phyloP scores from a whole-genome alignment of 495 filamentous ascomycete genomes.

The Annulohypoxylon bovei region DNA sequence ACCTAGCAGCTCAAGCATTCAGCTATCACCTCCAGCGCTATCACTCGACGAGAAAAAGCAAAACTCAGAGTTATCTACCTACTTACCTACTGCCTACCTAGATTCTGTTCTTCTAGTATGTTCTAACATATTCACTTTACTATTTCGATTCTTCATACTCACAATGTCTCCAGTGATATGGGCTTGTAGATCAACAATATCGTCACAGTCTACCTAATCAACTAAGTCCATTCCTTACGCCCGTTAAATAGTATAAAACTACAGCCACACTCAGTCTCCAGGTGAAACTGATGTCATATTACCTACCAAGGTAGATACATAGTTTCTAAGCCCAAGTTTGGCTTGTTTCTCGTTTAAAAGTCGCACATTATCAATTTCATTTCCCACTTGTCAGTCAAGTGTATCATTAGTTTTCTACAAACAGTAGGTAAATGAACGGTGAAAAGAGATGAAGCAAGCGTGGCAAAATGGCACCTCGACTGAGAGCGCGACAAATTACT shows the following conservation, averaged over 20 bases:
- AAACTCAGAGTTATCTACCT: not conserved
- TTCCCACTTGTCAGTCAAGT: not conserved
- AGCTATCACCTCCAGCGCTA: not conserved
- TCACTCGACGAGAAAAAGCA: not conserved
- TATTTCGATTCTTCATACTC: not conserved
- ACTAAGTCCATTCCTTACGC: not conserved
- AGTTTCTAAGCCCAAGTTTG: not conserved
- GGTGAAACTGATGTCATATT: constrained; percentile 6
- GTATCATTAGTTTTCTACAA: not conserved
- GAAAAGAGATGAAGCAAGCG: constrained; percentile 5
- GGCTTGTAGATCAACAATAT: not conserved
- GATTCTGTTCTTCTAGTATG: not conserved
- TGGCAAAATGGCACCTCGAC: constrained; percentile 34
- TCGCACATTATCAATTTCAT: not conserved
- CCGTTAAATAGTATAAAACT: not conserved
- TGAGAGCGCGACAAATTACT: constrained; percentile 29
- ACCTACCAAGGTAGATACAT: not conserved
- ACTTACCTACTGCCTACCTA: not conserved
- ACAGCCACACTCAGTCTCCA: not conserved
- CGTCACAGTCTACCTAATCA: not conserved
- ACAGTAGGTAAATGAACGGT: not conserved
- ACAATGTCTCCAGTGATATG: not conserved
- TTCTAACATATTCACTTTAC: not conserved
- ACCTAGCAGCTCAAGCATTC: not conserved
- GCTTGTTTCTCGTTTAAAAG: not conserved